Evolutionary conservation across 2,329 filamentous ascomycete genomes (phyloP), one percentile per base, ranked within the genome.

Genomic region (Colletotrichum sp.): DNA sequence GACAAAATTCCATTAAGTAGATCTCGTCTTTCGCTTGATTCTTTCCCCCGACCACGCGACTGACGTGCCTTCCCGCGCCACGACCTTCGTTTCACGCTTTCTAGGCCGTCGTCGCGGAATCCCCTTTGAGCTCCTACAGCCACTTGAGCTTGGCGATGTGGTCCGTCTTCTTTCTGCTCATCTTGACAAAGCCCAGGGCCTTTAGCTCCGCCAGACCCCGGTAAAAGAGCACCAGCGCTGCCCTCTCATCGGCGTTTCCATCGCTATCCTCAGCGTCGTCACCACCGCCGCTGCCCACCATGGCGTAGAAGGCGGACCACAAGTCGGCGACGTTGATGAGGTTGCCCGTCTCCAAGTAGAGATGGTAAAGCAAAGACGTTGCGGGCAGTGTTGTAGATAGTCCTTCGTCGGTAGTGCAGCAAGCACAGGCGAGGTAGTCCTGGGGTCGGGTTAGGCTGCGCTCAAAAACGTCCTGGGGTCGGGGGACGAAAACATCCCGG

Each of bases 101-200:
- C 8, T 16, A 44, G 49, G 74, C 55, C 44, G 73, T 69, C 49
- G 64, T 69, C 59, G 34, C 28, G 44, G 60, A 36, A 24, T 21
- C 8, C 44, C 65, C 74, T 76, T 76, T 76, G 66, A 76, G 75
- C 72, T 71, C 71, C 82, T 83, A 91, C 77, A 97, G 87, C 80
- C 96, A 97, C 83, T 94, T 96, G 92, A 96, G 89, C 87, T 98
- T 99, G 52, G 95, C 93, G 79, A 99, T 88, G 85, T 99, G 96
- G 83, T 99, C 97, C 28, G 93, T 92, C 88, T 98, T 98, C 88
- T 96, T 98, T 85, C 94, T 95, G 81, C 94, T 99, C 77, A 91
- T 90, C 87, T 97, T 98, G 77, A 99, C 90, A 85, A 98, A 94
- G 9, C 97, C 97, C 81, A 99, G 88, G 70, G 93, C 91, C 83